Base-by-base conservation (phyloP, 306 rosid genomes). In the Parietaria judaica region DNA sequence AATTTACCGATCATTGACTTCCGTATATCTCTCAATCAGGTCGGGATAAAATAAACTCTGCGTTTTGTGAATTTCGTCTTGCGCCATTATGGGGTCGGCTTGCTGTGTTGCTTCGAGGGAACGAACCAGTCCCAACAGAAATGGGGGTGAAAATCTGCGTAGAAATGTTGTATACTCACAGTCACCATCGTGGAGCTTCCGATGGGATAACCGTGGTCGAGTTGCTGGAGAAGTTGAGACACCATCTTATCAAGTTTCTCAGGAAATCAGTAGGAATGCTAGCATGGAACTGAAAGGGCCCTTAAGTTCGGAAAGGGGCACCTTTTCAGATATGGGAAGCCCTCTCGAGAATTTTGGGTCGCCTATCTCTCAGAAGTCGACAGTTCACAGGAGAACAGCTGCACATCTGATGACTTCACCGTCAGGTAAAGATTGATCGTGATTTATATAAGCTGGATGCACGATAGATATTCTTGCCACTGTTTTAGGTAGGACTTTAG, bases 201-300 rank as follows among this genome's bases (percentile, higher is more conserved):
- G 46, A 48, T 70, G 80, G 81, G 85, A 85, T 70, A 81, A 70
- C 66, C 73, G 73, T 51, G 74, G 82, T 10, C 83, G 75, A 52
- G 83, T 79, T 55, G 71, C 80, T 17, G 78, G 82, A 35, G 86
- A 81, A 76, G 68, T 61, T 58, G 87, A 79, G 60, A 72, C 79
- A 72, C 63, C 68, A 45, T 83, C 76, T 5, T 75, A 51, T 70
- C 78, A 58, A 36, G 50, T 65, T 11, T 77, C 81, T 66, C 61
- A 17, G 11, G 70, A 75, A 75, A 61, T 73, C 67, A 79, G 77
- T 38, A 68, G 83, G 78, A 79, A 76, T 64, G 74, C 60, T 54
- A 81, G 87, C 76, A 79, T 77, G 87, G 92, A 79, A 77, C 65
- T 79, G n/a, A 81, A 79, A 70, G 66, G 87, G 56, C 74, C 85